phyloP scores from a whole-genome alignment of 2,329 filamentous ascomycete species.

The Neonectria magnoliae region DNA sequence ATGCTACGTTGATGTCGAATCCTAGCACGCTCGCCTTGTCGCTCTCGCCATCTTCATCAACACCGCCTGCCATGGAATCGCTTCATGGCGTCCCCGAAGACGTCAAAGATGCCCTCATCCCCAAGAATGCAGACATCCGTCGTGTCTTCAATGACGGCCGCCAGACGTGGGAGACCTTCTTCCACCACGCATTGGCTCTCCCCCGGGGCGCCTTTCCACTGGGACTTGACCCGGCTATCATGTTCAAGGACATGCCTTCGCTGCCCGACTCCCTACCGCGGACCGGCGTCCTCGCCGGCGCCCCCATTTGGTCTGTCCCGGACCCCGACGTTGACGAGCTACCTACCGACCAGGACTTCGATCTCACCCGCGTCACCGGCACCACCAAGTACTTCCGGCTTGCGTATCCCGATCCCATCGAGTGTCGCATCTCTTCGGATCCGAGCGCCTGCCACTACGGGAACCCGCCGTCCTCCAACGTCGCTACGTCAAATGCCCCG shows the following conservation, averaged over 20 bases:
- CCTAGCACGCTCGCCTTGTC: conserved; percentile 25
- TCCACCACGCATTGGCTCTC: conserved; percentile 30
- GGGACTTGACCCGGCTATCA: conserved; percentile 36
- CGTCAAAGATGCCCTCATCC: conserved; percentile 37
- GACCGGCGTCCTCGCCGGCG: conserved; percentile 38
- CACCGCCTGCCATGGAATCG: conserved; percentile 16
- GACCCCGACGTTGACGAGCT: conserved; percentile 31
- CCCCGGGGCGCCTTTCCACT: conserved; percentile 35
- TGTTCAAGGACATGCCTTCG: conserved; percentile 41
- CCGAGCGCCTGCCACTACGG: conserved; percentile 34
- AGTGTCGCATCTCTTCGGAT: conserved; percentile 36
- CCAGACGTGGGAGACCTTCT: conserved; percentile 37
- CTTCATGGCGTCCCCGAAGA: conserved; percentile 29
- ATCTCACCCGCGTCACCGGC: conserved; percentile 37
- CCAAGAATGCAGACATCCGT: conserved; percentile 32
- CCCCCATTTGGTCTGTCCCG: conserved; percentile 39
- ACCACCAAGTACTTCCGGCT: conserved; percentile 43
- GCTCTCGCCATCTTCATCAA: conserved; percentile 10
- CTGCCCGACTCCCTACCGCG: conserved; percentile 35
- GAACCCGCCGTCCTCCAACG: conserved; percentile 23
- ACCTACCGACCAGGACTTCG: conserved; percentile 22
- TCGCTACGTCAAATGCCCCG: conserved; percentile 33
- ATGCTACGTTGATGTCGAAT: conserved; percentile 26
- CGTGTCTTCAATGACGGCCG: conserved; percentile 35
- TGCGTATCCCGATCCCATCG: conserved; percentile 33